phyloP scores from a whole-genome alignment of 306 rosid genomes.

The Glycine tomentella region DNA sequence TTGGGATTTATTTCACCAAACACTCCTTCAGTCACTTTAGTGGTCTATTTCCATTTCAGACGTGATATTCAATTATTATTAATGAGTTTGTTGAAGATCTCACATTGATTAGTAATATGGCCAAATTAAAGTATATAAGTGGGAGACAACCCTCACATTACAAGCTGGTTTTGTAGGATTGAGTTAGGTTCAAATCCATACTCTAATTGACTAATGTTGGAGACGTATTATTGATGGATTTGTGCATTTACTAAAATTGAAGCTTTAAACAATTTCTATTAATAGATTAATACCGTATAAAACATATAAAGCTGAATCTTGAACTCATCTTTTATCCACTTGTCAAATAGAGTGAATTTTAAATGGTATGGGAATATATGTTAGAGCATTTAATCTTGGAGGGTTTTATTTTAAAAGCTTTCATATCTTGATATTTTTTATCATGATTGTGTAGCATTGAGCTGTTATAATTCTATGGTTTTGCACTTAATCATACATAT shows the following conservation, averaged over 20 bases:
- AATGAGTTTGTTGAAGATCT: neutral
- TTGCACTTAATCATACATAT: neutral
- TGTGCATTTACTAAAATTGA: conserved; percentile 10
- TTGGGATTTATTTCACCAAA: conserved; percentile 25
- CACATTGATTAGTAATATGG: too few relatives aligned
- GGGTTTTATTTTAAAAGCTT: neutral
- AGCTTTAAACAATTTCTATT: conserved; percentile 5
- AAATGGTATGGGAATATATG: conserved; percentile 2
- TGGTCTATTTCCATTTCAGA: conserved; percentile 17
- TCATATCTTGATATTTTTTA: neutral
- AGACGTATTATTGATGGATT: conserved; percentile 20
- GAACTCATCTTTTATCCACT: conserved; percentile 6
- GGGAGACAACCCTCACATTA: too few relatives aligned
- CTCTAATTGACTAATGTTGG: conserved; percentile 7
- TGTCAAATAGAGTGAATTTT: neutral
- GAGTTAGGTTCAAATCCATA: too few relatives aligned
- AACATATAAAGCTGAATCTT: conserved; percentile 13
- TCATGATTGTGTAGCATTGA: neutral
- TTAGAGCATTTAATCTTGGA: conserved; percentile 2
- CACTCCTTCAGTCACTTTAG: conserved; percentile 13
- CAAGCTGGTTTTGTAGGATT: too few relatives aligned
- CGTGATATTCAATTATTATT: conserved; percentile 30
- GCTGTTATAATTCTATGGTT: neutral
- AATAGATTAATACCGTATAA: neutral
- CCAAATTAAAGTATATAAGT: too few relatives aligned